These are phyloP conservation scores for Fereydounia khargensis DNA, from an alignment of 1,284 basidiomycete genomes.

Conservation along the genomic window DNA sequence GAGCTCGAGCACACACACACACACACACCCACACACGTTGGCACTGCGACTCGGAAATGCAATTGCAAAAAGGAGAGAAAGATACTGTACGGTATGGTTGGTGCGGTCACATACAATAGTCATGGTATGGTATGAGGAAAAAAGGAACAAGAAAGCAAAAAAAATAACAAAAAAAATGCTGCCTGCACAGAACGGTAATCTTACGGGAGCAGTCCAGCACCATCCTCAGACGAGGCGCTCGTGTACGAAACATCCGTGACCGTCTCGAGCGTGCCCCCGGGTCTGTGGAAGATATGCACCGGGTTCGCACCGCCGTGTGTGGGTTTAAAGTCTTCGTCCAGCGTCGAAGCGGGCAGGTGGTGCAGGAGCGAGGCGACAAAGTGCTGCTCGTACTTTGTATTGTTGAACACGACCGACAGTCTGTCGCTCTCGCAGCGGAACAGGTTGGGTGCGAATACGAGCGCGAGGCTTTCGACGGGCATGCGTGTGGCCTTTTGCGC, in stretches of 20 bases:
- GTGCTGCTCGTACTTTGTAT: constrained; percentile 69
- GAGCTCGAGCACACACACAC: not conserved
- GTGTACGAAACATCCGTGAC: not conserved
- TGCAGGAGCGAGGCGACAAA: constrained; percentile 5
- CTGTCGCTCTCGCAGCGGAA: constrained; percentile 76
- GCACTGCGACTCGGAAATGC: not conserved
- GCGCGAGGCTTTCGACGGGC: constrained; percentile 65
- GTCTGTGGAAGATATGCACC: not conserved
- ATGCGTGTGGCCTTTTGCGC: constrained; percentile 60
- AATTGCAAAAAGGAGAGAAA: no score
- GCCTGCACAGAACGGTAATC: not conserved
- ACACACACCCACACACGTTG: not conserved
- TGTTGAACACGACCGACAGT: constrained; percentile 80
- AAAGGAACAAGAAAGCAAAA: not conserved
- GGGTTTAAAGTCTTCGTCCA: not conserved
- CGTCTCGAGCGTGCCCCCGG: not conserved
- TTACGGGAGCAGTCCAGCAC: not conserved
- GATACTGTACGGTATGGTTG: no score
- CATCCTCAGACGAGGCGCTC: not conserved
- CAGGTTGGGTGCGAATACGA: constrained; percentile 85
- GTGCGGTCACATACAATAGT: no score
- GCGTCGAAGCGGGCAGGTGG: not conserved
- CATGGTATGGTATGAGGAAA: no score
- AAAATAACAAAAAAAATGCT: not conserved
- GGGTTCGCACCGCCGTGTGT: not conserved